Evolutionary conservation across 345 rosid genomes (phyloP).

Genomic region (Syzygium oleosum): DNA sequence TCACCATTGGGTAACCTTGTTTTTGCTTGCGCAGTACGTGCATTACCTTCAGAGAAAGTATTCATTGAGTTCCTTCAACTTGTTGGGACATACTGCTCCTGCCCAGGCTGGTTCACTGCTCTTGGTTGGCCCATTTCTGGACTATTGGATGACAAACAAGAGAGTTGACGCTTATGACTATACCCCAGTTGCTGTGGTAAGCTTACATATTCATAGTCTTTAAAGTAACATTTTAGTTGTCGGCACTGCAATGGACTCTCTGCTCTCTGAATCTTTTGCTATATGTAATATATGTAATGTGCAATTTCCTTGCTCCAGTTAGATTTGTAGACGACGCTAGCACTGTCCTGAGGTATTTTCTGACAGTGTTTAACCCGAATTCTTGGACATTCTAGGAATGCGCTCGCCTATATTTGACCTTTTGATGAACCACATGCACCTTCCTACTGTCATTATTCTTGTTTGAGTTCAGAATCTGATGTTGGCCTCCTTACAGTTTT

Average conservation of each 20-base stretch:
- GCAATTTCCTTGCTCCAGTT: background rate
- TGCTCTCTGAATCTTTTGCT: background rate
- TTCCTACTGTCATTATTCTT: background rate
- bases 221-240: background rate
- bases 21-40: slow-evolving; percentile 64
- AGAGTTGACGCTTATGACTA: slow-evolving; percentile 67
- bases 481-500: background rate
- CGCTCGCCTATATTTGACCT: background rate
- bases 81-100: slow-evolving; percentile 97
- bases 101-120: slow-evolving; percentile 89
- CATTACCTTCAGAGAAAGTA: slow-evolving; percentile 87
- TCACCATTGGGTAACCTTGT: background rate
- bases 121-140: slow-evolving; percentile 78
- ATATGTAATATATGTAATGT: background rate
- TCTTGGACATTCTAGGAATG: background rate
- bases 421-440: background rate
- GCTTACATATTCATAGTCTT: slow-evolving; percentile 2
- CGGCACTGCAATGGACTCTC: background rate
- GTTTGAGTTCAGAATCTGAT: background rate
- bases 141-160: slow-evolving; percentile 81
- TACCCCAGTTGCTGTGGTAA: slow-evolving; percentile 51
- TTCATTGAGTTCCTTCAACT: slow-evolving; percentile 79
- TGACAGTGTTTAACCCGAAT: background rate
- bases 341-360: background rate
- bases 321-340: background rate